Evolutionary conservation across 1,139 yeast species (phyloP).

Genomic region (Blastobotrys buckinghamii): DNA sequence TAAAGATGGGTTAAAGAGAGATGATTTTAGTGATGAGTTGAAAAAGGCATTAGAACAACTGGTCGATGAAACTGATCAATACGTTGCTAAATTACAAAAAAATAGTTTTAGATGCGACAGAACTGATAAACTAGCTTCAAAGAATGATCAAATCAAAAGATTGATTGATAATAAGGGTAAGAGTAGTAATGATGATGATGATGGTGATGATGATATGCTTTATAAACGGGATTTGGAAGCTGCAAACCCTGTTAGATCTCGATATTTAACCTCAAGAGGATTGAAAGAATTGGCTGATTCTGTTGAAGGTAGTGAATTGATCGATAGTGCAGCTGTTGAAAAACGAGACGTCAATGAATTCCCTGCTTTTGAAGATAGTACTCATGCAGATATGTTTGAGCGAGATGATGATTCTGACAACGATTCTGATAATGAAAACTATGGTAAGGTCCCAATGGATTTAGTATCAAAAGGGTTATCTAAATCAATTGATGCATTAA

Average conservation of each 20-base stretch:
- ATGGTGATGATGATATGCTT: background rate
- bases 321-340: background rate
- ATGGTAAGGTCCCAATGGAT: background rate
- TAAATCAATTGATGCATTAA: background rate
- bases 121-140: background rate
- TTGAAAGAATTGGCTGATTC: background rate
- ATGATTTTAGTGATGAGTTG: background rate
- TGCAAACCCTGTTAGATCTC: background rate
- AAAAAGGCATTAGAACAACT: background rate
- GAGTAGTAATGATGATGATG: background rate
- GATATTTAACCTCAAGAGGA: too few species aligned
- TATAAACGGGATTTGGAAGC: background rate
- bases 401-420: background rate
- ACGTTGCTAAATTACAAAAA: background rate
- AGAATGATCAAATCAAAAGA: background rate
- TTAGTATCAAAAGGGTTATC: background rate
- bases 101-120: background rate
- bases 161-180: background rate
- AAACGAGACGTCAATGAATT: background rate
- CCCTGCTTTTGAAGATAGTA: too few species aligned
- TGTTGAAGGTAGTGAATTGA: background rate
- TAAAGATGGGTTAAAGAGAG: slow-evolving; percentile 1
- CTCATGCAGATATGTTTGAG: too few species aligned
- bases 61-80: background rate
- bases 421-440: background rate